Base-by-base conservation (phyloP, 164 flowering plant genomes). In the Protea cynaroides region DNA sequence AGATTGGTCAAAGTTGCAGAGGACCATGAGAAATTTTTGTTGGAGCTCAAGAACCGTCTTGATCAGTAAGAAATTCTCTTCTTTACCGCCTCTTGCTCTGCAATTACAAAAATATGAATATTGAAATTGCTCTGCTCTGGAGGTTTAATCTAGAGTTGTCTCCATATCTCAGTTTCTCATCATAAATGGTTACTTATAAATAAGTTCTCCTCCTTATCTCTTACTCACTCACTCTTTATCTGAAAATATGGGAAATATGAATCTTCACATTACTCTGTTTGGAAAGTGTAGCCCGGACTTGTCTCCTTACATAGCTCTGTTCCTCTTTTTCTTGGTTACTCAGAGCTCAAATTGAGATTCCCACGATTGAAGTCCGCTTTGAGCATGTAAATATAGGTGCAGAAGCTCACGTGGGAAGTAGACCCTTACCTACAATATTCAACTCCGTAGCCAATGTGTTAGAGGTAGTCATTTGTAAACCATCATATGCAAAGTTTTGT, bases 301-400 rank as follows among this genome's bases (percentile, higher is more conserved):
- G 12, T 54, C 23, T 53, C 8, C 10, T 57, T 69, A 11, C n/a
- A 19, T 37, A 52, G 17, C 55, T 21, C 25, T 47, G 15, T 18
- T 11, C 43, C 51, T 29, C 34, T 29, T 2, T 49, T 1, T 38
- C 0, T 29, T 29, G 34, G 34, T 7, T 50, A 52, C 24, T 69
- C 79, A 86, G 91, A 64, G 91, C 82, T 69, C 88, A 88, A 53
- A 76, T 86, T 55, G 79, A 81, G 25, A n/a, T 79, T 63, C 88
- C 34, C 5, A 29, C 34, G 2, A 29, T 29, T 2, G 34, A 29
- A 29, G 34, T 29, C 34, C 34, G 34, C 88, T 86, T 61, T 36
- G 84, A 86, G 70, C 75, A 84, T 77, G 51, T 86, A 21, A 71
- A 64, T 29, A 53, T 86, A 8, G 83, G 73, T n/a, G 85, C 85